Conservation (phyloP, 768 basidiomycete genomes). For the Dentipellis sp. region DNA sequence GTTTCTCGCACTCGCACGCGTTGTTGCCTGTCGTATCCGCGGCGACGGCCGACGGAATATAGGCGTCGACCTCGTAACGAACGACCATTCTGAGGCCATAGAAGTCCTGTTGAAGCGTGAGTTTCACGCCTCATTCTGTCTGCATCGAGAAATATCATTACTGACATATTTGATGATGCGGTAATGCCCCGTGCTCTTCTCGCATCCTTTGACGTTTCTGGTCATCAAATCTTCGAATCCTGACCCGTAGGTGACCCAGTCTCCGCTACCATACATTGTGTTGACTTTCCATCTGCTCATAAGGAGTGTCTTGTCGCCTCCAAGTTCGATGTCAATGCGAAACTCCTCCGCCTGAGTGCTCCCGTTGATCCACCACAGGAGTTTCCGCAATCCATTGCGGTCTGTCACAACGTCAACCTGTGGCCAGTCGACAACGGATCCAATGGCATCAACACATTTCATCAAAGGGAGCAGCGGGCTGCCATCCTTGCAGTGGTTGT, state of each 20-base stretch:
- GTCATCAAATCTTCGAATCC: slow-evolving; percentile 56
- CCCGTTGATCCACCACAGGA: slow-evolving; percentile 43
- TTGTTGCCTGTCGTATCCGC: not conserved
- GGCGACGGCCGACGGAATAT: not conserved
- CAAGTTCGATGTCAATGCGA: slow-evolving; percentile 64
- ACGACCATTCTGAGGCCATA: slow-evolving; percentile 48
- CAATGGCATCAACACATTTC: slow-evolving; percentile 40
- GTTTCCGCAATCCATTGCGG: slow-evolving; percentile 56
- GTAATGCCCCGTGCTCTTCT: slow-evolving; percentile 46
- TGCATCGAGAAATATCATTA: not conserved
- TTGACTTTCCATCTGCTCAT: slow-evolving; percentile 50
- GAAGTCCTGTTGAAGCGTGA: slow-evolving; percentile 32
- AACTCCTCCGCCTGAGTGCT: slow-evolving; percentile 38
- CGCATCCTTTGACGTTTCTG: slow-evolving; percentile 36
- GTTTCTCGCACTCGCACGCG: not conserved
- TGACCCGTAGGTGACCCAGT: slow-evolving; percentile 39
- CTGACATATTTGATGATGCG: slow-evolving; percentile 52
- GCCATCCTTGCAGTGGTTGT: slow-evolving; percentile 35
- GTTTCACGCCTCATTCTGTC: too few species aligned
- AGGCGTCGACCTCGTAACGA: slow-evolving; percentile 44
- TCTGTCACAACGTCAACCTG: slow-evolving; percentile 45
- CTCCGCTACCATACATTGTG: slow-evolving; percentile 11
- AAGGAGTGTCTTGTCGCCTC: slow-evolving; percentile 47
- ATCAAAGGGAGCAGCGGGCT: slow-evolving; percentile 45
- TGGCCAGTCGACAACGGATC: slow-evolving; percentile 28